These are phyloP conservation scores for Plenodomus lindquistii DNA, from an alignment of 2,329 filamentous ascomycete genomes.

Conservation along the genomic window DNA sequence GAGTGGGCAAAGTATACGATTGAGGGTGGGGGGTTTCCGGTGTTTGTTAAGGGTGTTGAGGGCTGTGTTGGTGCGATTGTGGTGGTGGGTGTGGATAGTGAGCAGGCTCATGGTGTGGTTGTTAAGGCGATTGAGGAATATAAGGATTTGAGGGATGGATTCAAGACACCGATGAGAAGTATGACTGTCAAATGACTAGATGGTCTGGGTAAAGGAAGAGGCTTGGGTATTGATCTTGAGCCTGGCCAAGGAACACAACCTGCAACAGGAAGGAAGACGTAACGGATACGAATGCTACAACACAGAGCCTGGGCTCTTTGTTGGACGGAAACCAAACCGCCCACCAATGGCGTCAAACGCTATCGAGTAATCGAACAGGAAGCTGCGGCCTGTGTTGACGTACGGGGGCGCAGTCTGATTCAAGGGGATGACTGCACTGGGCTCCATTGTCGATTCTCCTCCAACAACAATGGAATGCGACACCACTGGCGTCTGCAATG, in stretches of 20 bases:
- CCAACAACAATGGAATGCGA: conserved; percentile 36
- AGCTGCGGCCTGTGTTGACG: conserved; percentile 41
- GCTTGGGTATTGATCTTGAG: conserved; percentile 11
- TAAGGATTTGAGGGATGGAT: conserved; percentile 43
- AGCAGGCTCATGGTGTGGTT: conserved; percentile 77
- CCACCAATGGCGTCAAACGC: conserved; percentile 40
- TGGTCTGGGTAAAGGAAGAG: conserved; percentile 16
- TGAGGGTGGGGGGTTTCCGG: conserved; percentile 75
- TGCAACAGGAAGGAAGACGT: not conserved
- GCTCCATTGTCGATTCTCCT: conserved; percentile 25
- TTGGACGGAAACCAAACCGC: conserved; percentile 37
- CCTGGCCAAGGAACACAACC: not conserved
- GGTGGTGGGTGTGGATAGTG: conserved; percentile 70
- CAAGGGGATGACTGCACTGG: conserved; percentile 33
- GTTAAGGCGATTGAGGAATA: conserved; percentile 68
- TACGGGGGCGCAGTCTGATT: conserved; percentile 26
- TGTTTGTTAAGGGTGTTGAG: conserved; percentile 73
- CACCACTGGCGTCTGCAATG: conserved; percentile 13
- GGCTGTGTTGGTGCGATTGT: conserved; percentile 75
- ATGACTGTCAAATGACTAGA: conserved; percentile 40
- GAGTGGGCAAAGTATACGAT: conserved; percentile 68
- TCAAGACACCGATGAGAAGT: conserved; percentile 38
- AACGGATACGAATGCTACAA: conserved; percentile 12
- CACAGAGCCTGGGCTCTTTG: conserved; percentile 14
- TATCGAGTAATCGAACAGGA: conserved; percentile 37